Conservation (phyloP, 768 basidiomycete species). For the Trametes sanguinea region DNA sequence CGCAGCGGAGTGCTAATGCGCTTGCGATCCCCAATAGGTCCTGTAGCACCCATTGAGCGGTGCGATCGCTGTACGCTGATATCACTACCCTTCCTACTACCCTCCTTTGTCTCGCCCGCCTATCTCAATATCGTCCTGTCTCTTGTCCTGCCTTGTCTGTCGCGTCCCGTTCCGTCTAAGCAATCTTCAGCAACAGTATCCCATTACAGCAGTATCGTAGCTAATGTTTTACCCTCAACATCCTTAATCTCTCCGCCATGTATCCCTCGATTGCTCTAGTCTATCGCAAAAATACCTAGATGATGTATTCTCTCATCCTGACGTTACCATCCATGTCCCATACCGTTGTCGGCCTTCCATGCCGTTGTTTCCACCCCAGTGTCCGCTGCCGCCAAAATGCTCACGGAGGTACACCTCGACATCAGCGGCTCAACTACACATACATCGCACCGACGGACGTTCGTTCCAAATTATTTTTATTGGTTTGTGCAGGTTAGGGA, state of each 20-base stretch:
- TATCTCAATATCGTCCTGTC: background rate
- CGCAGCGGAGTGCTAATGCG: no score
- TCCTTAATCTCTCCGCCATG: constrained; percentile 15
- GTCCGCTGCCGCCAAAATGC: no score
- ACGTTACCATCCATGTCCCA: no score
- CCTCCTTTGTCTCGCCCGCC: background rate
- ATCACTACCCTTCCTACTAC: background rate
- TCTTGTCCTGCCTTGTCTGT: background rate
- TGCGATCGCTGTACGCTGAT: constrained; percentile 9
- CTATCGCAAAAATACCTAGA: constrained; percentile 1
- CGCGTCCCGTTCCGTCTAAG: background rate
- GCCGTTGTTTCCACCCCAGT: no score
- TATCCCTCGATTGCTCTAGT: constrained; percentile 4
- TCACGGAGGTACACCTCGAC: no score
- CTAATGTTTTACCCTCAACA: constrained; percentile 15
- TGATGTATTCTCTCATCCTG: constrained; percentile 4
- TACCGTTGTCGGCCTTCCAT: no score
- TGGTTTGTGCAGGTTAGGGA: constrained; percentile 11
- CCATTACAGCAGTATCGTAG: constrained; percentile 18
- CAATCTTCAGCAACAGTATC: background rate
- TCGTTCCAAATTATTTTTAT: constrained; percentile 19
- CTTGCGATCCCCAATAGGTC: background rate
- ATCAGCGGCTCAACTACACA: background rate
- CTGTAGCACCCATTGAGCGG: constrained; percentile 10
- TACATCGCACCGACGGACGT: background rate